Evolutionary conservation across 257 asterid genomes (phyloP).

Genomic region (Coffea eugenioides): DNA sequence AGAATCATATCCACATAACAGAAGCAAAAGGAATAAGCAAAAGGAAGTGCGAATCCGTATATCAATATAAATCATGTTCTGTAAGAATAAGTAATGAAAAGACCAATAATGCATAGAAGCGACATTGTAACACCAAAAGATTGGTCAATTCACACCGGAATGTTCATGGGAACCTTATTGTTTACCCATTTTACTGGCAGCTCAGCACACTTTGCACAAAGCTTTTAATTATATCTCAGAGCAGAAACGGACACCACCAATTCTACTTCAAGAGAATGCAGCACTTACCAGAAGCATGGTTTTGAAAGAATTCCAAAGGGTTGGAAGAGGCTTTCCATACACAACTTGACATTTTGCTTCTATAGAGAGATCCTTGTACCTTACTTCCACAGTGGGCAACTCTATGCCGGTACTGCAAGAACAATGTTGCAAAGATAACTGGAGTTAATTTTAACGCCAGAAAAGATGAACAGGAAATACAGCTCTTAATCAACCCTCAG

Average conservation of each 20-base stretch:
- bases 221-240: not conserved
- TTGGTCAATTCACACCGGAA: not conserved
- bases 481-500: not conserved
- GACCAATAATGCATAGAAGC: not conserved
- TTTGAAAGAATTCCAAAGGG: conserved; percentile 44
- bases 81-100: too few relatives aligned
- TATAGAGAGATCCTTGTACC: conserved; percentile 26
- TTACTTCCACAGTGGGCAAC: conserved; percentile 34
- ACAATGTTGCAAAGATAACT: not conserved
- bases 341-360: conserved; percentile 42
- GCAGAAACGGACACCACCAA: not conserved
- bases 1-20: not conserved
- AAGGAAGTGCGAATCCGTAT: not conserved
- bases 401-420: conserved; percentile 30
- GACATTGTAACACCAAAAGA: not conserved
- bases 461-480: not conserved
- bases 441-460: too few relatives aligned
- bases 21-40: not conserved
- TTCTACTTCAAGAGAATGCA: not conserved
- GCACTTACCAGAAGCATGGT: conserved; percentile 26
- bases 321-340: conserved; percentile 46
- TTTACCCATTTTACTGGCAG: not conserved
- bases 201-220: not conserved
- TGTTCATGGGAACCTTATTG: not conserved
- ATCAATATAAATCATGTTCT: not conserved